A percentile compares a stretch with the other conserved stretches of the same genome.
Conservation (phyloP, 2,329 filamentous ascomycete genomes). For the Neofusicoccum umdonicola region DNA sequence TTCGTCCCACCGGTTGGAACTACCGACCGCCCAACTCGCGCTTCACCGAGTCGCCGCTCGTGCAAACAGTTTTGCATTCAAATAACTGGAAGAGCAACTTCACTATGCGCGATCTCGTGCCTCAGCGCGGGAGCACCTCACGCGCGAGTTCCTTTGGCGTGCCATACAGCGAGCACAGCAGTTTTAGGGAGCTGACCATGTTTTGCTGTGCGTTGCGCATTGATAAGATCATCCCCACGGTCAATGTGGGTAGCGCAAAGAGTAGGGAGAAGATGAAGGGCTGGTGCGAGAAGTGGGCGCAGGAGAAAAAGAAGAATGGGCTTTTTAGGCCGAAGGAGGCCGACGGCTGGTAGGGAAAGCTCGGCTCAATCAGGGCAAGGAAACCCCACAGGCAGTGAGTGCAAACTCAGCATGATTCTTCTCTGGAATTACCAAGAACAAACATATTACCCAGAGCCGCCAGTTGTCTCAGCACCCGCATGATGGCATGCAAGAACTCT, state of each 20-base stretch:
- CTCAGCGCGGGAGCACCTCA: constrained; percentile 78
- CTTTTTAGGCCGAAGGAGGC: constrained; percentile 44
- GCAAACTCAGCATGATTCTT: too few species aligned
- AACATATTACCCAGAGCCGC: too few species aligned
- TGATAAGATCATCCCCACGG: constrained; percentile 87
- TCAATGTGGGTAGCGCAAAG: constrained; percentile 72
- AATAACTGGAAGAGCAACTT: constrained; percentile 76
- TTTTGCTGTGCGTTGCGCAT: constrained; percentile 87
- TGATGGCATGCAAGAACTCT: too few species aligned
- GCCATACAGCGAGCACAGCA: constrained; percentile 93
- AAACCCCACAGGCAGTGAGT: too few species aligned
- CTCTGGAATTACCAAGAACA: too few species aligned
- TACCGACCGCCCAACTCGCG: constrained; percentile 71
- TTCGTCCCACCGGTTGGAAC: constrained; percentile 91
- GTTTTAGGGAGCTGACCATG: constrained; percentile 89
- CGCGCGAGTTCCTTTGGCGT: constrained; percentile 89
- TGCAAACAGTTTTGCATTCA: constrained; percentile 64
- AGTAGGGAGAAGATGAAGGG: constrained; percentile 64
- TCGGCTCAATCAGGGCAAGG: too few species aligned
- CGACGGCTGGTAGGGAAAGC: not conserved
- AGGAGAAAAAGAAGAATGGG: constrained; percentile 62
- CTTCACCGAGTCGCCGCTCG: constrained; percentile 60
- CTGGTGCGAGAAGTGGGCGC: constrained; percentile 64
- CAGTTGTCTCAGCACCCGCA: too few species aligned
- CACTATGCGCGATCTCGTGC: constrained; percentile 66